A percentile compares a stretch with the other conserved stretches of the same genome.
Conservation (phyloP, 176 grass and related monocot species). For the Carex scoparia region DNA sequence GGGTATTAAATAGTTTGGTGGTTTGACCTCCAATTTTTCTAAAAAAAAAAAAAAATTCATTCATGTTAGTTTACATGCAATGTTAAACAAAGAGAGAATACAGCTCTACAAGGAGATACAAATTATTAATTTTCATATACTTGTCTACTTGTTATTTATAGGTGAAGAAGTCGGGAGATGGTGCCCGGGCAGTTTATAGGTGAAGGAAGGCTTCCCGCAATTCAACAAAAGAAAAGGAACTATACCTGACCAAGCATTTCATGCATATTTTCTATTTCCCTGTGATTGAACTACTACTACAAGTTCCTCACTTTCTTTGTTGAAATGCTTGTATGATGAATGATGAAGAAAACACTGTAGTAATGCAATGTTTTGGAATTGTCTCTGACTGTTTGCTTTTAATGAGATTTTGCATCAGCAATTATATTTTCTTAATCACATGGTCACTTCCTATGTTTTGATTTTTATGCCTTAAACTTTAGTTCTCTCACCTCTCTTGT, state of each 20-base stretch:
- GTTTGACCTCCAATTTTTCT: too few relatives aligned
- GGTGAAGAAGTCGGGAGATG: conserved; percentile 29
- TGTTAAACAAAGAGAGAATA: neutral
- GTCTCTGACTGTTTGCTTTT: neutral
- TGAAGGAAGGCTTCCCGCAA: neutral
- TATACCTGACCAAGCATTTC: neutral
- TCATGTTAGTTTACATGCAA: neutral
- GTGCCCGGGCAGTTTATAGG: conserved; percentile 20
- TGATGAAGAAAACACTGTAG: neutral
- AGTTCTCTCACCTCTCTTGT: neutral
- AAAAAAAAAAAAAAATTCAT: neutral
- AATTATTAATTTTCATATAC: neutral
- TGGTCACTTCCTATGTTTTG: neutral
- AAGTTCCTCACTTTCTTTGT: neutral
- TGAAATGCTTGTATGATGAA: neutral
- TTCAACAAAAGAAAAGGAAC: neutral
- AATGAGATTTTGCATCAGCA: neutral
- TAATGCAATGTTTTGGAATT: neutral
- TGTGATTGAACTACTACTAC: neutral
- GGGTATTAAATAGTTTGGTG: too few relatives aligned
- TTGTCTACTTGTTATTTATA: conserved; percentile 7
- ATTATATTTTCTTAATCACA: neutral
- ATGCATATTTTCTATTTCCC: neutral
- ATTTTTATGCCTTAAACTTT: neutral
- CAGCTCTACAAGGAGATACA: neutral